Evolutionary conservation across 1,284 basidiomycete genomes (phyloP).

Genomic region (Leccinum angustisporum): DNA sequence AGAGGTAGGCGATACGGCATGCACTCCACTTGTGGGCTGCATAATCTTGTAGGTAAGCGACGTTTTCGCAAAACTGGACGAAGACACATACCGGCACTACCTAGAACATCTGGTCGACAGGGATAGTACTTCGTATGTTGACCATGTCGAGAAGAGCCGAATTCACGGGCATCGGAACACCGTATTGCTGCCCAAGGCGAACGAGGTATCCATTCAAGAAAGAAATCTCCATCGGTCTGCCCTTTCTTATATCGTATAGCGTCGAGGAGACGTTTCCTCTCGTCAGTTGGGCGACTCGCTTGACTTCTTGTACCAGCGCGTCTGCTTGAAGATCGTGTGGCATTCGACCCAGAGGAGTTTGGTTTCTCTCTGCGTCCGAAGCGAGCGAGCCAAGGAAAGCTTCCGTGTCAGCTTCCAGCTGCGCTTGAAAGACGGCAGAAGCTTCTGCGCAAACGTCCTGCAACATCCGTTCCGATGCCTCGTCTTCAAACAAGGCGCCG

Average conservation of each 20-base stretch:
- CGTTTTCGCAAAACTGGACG: not conserved
- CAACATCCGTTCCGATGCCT: conserved; percentile 45
- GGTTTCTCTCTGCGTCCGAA: conserved; percentile 29
- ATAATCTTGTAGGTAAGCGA: not conserved
- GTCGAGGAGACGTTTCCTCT: conserved; percentile 75
- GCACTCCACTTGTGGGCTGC: no score
- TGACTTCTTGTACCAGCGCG: conserved; percentile 50
- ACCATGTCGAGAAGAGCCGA: conserved; percentile 63
- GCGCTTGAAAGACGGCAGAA: conserved; percentile 53
- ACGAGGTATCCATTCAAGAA: conserved; percentile 88
- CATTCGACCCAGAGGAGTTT: conserved; percentile 39
- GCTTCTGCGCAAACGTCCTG: conserved; percentile 60
- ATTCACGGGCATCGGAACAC: conserved; percentile 64
- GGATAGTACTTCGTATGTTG: conserved; percentile 45
- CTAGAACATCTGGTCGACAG: conserved; percentile 44
- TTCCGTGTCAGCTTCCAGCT: conserved; percentile 46
- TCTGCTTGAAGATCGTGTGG: conserved; percentile 42
- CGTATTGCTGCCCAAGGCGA: conserved; percentile 60
- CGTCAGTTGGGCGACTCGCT: conserved; percentile 57
- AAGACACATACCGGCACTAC: conserved; percentile 9
- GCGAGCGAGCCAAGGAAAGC: conserved; percentile 36
- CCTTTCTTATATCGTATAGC: conserved; percentile 64
- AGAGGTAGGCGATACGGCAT: not conserved
- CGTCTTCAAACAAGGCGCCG: conserved; percentile 61
- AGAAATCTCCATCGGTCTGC: conserved; percentile 71